These are phyloP conservation scores for Fusarium sp. DNA, from an alignment of 2,329 filamentous ascomycete genomes.

Conservation along the genomic window DNA sequence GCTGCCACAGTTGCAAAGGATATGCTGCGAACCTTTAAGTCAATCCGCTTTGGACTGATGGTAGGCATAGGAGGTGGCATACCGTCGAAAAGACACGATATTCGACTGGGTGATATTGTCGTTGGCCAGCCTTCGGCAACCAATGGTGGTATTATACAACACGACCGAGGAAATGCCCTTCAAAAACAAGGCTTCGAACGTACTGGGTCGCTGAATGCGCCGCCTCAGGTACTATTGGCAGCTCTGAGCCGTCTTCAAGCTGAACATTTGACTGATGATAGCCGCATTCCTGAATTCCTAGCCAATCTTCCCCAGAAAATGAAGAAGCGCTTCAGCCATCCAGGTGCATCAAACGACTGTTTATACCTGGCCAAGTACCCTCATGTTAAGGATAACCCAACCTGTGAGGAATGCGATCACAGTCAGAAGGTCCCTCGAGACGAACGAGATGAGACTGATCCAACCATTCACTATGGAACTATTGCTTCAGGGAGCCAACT, in stretches of 20 bases:
- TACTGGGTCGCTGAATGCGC: neutral
- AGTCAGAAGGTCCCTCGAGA: fast-evolving
- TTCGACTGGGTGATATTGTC: neutral
- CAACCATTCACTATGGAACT: neutral
- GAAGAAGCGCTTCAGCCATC: neutral
- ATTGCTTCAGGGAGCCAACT: neutral
- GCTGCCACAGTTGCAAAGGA: neutral
- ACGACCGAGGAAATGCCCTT: neutral
- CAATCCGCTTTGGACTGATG: neutral
- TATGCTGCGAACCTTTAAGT: neutral
- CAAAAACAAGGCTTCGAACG: neutral
- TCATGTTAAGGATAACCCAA: neutral
- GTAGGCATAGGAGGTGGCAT: neutral
- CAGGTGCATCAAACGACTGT: fast-evolving
- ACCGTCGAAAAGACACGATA: neutral
- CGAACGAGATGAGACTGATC: neutral
- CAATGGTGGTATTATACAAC: neutral
- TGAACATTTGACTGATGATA: neutral
- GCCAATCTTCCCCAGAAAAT: neutral
- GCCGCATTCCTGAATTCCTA: fast-evolving
- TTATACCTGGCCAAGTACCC: neutral
- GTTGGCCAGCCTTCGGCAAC: neutral
- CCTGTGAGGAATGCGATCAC: neutral
- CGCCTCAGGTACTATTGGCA: neutral
- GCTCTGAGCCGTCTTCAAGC: neutral